Conservation (phyloP, 352 stramenopile genomes). For the Plasmopara viticola region DNA sequence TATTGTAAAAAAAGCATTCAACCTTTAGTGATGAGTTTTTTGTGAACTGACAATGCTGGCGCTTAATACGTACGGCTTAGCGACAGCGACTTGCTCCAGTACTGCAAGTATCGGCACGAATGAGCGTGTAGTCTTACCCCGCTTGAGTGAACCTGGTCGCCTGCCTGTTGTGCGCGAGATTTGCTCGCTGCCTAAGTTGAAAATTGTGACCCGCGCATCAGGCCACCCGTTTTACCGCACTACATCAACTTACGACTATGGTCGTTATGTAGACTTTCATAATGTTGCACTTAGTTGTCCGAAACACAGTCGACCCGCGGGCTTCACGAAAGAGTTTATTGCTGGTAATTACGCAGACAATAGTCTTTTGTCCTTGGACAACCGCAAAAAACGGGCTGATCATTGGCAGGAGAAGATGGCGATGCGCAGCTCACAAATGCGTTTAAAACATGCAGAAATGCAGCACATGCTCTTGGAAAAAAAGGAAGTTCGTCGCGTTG, state of each 20-base stretch:
- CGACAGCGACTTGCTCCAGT: constrained; percentile 5
- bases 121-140: too few relatives aligned
- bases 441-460: too few relatives aligned
- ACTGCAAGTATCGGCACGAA: constrained; percentile 10
- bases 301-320: constrained; percentile 35
- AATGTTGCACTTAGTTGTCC: constrained; percentile 44
- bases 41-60: constrained; percentile 20
- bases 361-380: constrained; percentile 53
- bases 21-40: too few relatives aligned
- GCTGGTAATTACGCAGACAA: constrained; percentile 43
- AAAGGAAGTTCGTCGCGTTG: too few relatives aligned
- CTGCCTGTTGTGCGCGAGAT: too few relatives aligned
- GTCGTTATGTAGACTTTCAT: constrained; percentile 47
- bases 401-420: constrained; percentile 49
- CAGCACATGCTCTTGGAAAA: too few relatives aligned
- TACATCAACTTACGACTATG: constrained; percentile 56
- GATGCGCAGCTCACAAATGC: constrained; percentile 26
- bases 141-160: too few relatives aligned
- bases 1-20: too few relatives aligned
- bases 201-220: constrained; percentile 27
- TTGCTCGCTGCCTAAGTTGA: constrained; percentile 24
- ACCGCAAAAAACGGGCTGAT: constrained; percentile 41
- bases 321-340: constrained; percentile 58
- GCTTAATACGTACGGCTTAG: constrained; percentile 47
- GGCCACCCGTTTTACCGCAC: constrained; percentile 54